A percentile compares a stretch with the other conserved stretches of the same genome.
Evolutionary conservation across 495 filamentous ascomycete genomes (phyloP).

Genomic region (Aspergillus ostianus): DNA sequence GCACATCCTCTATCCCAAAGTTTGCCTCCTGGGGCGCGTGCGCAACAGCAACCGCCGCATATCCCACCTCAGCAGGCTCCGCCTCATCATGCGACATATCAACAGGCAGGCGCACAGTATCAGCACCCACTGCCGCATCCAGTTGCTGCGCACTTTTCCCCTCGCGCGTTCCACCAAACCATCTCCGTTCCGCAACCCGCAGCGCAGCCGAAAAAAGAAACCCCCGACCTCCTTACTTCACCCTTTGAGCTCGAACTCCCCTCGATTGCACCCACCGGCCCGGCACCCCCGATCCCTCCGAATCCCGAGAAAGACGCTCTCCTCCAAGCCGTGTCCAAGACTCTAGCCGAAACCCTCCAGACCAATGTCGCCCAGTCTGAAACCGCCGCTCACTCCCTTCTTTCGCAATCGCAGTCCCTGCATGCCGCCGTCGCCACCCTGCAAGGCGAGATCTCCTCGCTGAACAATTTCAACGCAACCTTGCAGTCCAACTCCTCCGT

Average conservation of each 20-base stretch:
- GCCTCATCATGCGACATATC: constrained; percentile 22
- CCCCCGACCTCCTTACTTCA: constrained; percentile 69
- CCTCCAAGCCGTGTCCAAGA: constrained; percentile 69
- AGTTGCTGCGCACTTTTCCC: constrained; percentile 10
- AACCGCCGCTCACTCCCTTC: constrained; percentile 68
- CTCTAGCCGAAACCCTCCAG: constrained; percentile 64
- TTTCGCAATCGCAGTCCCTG: constrained; percentile 77
- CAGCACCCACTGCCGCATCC: constrained; percentile 19
- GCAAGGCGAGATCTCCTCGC: constrained; percentile 65
- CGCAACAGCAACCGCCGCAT: constrained; percentile 11
- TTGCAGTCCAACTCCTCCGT: constrained; percentile 75
- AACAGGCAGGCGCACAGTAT: constrained; percentile 19
- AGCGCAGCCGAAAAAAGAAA: constrained; percentile 44
- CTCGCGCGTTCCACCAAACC: constrained; percentile 17
- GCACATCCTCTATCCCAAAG: constrained; percentile 10
- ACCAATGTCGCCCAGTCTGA: constrained; percentile 62
- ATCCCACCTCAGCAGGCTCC: constrained; percentile 7
- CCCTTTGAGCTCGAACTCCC: constrained; percentile 67
- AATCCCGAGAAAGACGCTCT: constrained; percentile 96
- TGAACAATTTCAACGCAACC: constrained; percentile 65
- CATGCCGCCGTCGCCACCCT: constrained; percentile 62
- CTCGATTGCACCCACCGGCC: constrained; percentile 49
- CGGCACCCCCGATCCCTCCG: constrained; percentile 84
- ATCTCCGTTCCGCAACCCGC: constrained; percentile 21
- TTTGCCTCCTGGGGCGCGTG: not conserved